phyloP scores from a whole-genome alignment of 306 rosid genomes.

The Glycine soja region DNA sequence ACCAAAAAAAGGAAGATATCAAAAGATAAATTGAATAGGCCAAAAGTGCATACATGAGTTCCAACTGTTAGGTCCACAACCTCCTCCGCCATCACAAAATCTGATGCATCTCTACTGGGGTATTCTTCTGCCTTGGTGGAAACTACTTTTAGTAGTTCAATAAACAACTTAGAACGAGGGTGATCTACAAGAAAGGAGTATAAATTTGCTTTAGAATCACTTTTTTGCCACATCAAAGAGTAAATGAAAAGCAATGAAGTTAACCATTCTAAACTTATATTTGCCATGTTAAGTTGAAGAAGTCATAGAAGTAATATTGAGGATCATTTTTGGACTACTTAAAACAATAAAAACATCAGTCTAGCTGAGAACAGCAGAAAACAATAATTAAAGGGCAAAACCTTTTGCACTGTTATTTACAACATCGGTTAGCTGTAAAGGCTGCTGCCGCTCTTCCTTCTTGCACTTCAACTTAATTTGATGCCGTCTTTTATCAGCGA shows the following conservation, averaged over 20 bases:
- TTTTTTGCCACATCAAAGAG: slow-evolving; percentile 15
- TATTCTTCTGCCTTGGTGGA: slow-evolving; percentile 66
- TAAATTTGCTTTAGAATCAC: slow-evolving; percentile 25
- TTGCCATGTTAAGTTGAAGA: slow-evolving; percentile 32
- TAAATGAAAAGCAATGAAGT: slow-evolving; percentile 27
- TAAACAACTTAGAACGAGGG: slow-evolving; percentile 59
- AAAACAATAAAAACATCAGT: background rate
- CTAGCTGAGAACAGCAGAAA: slow-evolving; percentile 20
- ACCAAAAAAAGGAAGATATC: slow-evolving; percentile 31
- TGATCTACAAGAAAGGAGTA: slow-evolving; percentile 59
- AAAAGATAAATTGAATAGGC: slow-evolving; percentile 40
- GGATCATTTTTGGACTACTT: slow-evolving; percentile 29
- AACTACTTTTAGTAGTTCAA: slow-evolving; percentile 67
- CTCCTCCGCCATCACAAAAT: slow-evolving; percentile 54
- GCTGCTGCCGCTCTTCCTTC: slow-evolving; percentile 78
- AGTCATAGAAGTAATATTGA: slow-evolving; percentile 3
- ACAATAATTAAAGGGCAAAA: slow-evolving; percentile 45
- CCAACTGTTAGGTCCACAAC: slow-evolving; percentile 50
- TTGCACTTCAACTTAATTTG: slow-evolving; percentile 82
- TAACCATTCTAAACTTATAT: background rate
- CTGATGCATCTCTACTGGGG: slow-evolving; percentile 53
- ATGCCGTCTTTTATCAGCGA: slow-evolving; percentile 68
- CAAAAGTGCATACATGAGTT: slow-evolving; percentile 60
- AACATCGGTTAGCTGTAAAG: slow-evolving; percentile 65
- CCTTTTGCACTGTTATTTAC: slow-evolving; percentile 63